These are phyloP conservation scores for Escovopsis sp. DNA, from an alignment of 2,329 filamentous ascomycete genomes.

Conservation along the genomic window DNA sequence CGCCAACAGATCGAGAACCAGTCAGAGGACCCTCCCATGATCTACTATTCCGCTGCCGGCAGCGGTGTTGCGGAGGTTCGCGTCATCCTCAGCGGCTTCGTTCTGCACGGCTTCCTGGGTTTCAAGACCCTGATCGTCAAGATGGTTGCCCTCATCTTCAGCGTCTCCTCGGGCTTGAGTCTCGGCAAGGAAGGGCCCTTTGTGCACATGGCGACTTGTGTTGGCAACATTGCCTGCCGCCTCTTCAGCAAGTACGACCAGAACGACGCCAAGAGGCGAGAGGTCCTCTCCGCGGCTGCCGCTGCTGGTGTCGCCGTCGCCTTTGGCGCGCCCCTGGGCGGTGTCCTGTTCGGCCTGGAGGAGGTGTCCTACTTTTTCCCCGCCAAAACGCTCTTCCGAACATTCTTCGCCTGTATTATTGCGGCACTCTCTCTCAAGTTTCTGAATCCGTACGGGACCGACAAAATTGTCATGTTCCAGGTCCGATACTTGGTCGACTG, in stretches of 20 bases:
- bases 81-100: slow-evolving; percentile 95
- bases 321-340: slow-evolving; percentile 76
- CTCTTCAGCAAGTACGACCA: slow-evolving; percentile 87
- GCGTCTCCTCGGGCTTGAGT: slow-evolving; percentile 83
- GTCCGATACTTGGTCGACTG: slow-evolving; percentile 84
- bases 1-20: slow-evolving; percentile 22
- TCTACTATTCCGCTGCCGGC: slow-evolving; percentile 91
- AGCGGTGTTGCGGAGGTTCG: slow-evolving; percentile 95
- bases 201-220: slow-evolving; percentile 91
- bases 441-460: slow-evolving; percentile 86
- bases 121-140: slow-evolving; percentile 79
- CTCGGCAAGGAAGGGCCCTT: slow-evolving; percentile 91
- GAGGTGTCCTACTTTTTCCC: slow-evolving; percentile 97
- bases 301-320: slow-evolving; percentile 88
- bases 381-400: slow-evolving; percentile 90
- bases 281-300: slow-evolving; percentile 84
- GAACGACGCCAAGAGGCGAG: slow-evolving; percentile 88
- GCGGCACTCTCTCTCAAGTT: slow-evolving; percentile 88
- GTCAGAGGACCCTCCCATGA: slow-evolving; percentile 49
- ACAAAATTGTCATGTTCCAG: slow-evolving; percentile 93
- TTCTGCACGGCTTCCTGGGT: slow-evolving; percentile 89
- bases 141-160: slow-evolving; percentile 66
- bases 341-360: slow-evolving; percentile 84
- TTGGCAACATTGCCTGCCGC: slow-evolving; percentile 89
- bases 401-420: slow-evolving; percentile 95